phyloP scores from a whole-genome alignment of 306 rosid genomes.

The Pyrus betulifolia region DNA sequence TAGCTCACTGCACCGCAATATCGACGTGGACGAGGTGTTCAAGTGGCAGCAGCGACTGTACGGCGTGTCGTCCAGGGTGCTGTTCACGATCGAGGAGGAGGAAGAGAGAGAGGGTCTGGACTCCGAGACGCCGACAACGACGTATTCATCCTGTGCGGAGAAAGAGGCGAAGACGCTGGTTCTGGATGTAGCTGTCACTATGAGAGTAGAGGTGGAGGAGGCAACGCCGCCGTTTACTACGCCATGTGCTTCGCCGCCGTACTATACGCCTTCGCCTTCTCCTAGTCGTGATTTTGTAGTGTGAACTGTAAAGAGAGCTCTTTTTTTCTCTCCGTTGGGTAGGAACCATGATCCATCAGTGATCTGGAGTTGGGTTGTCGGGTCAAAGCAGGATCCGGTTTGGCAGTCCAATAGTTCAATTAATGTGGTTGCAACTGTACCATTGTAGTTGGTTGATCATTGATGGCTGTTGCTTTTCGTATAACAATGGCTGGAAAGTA shows the following conservation, averaged over 20 bases:
- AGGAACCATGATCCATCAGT: not conserved
- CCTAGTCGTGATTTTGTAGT: slow-evolving; percentile 21
- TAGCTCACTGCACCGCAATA: not conserved
- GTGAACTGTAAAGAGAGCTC: not conserved
- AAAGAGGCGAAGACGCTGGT: not conserved
- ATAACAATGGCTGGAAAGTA: not conserved
- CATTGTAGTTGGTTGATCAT: not conserved
- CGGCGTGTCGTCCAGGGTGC: slow-evolving; percentile 22
- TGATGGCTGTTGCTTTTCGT: not conserved
- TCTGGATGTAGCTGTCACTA: slow-evolving; percentile 1
- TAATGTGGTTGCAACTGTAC: not conserved
- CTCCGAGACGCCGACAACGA: slow-evolving; percentile 9
- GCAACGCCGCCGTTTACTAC: slow-evolving; percentile 34
- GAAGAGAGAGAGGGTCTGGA: slow-evolving; percentile 31
- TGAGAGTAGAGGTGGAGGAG: slow-evolving; percentile 2
- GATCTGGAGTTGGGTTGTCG: not conserved
- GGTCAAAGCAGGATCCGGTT: not conserved
- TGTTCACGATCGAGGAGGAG: slow-evolving; percentile 44
- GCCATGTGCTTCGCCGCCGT: slow-evolving; percentile 43
- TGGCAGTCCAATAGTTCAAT: not conserved
- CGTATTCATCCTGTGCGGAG: slow-evolving; percentile 3
- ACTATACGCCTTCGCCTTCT: slow-evolving; percentile 36
- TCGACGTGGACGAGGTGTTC: slow-evolving; percentile 18
- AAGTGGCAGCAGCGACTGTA: slow-evolving; percentile 30
- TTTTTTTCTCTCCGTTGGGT: not conserved